Evolutionary conservation across 1,139 yeast genomes (phyloP).

Genomic region (Yamadazyma diddensiae): DNA sequence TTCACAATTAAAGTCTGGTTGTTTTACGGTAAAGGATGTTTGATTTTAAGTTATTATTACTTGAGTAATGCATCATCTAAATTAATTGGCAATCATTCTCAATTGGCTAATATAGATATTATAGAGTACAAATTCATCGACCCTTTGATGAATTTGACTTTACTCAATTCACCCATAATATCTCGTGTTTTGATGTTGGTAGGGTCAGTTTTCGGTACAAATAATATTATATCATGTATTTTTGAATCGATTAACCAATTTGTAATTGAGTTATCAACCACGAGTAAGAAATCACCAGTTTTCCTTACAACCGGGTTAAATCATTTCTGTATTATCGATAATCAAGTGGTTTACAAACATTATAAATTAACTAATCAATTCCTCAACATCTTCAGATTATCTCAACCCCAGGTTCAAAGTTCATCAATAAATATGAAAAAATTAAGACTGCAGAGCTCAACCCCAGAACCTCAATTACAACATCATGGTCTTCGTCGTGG

Average conservation of each 20-base stretch:
- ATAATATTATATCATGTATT: conserved; percentile 10
- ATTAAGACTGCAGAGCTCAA: conserved; percentile 2
- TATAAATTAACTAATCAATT: conserved; percentile 14
- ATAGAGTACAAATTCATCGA: conserved; percentile 17
- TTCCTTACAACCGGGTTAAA: conserved; percentile 11
- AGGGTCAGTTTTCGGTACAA: conserved; percentile 8
- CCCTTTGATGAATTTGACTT: conserved; percentile 12
- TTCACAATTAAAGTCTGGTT: conserved; percentile 22
- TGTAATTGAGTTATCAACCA: conserved; percentile 7
- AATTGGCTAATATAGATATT: conserved; percentile 10
- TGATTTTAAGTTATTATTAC: conserved; percentile 18
- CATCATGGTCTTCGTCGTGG: neutral
- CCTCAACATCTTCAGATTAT: conserved; percentile 8
- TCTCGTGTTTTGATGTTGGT: conserved; percentile 5
- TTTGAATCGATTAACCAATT: conserved; percentile 9
- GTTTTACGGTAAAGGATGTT: conserved; percentile 27
- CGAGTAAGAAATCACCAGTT: conserved; percentile 8
- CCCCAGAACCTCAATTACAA: neutral
- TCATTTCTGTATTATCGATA: conserved; percentile 15
- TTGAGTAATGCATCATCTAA: conserved; percentile 4
- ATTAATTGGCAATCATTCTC: conserved; percentile 3
- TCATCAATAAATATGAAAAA: conserved; percentile 2
- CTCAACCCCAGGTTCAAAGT: neutral
- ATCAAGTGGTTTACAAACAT: conserved; percentile 12
- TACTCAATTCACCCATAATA: conserved; percentile 9